Conservation (phyloP, 768 basidiomycete genomes). For the Pulveroboletus sp. region DNA sequence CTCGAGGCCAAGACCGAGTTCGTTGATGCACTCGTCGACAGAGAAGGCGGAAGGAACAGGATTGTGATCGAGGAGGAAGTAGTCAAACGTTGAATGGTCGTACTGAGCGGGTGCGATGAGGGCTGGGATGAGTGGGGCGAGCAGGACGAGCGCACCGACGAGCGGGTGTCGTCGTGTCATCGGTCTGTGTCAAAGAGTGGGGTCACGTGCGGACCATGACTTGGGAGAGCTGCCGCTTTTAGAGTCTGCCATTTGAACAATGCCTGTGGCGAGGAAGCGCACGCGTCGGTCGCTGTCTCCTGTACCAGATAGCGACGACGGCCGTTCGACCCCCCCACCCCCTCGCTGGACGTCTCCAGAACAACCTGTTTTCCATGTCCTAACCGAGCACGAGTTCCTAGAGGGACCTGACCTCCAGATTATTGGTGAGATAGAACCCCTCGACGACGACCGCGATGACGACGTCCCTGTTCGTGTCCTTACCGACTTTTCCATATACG, state of each 20-base stretch:
- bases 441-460: conserved; percentile 25
- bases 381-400: conserved; percentile 30
- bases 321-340: conserved; percentile 6
- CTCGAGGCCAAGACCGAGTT: conserved; percentile 76
- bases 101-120: conserved; percentile 31
- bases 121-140: conserved; percentile 4
- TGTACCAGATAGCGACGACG: conserved; percentile 15
- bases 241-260: conserved; percentile 10
- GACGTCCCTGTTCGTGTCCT: conserved; percentile 55
- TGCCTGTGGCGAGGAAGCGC: conserved; percentile 23
- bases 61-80: conserved; percentile 75
- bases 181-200: neutral
- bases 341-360: conserved; percentile 6
- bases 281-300: conserved; percentile 20
- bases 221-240: neutral
- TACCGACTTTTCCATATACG: conserved; percentile 50
- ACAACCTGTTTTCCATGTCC: conserved; percentile 9
- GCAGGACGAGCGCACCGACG: conserved; percentile 5
- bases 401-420: conserved; percentile 42
- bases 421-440: conserved; percentile 36
- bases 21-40: conserved; percentile 52
- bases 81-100: conserved; percentile 62
- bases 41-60: conserved; percentile 48
- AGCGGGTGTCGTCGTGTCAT: conserved; percentile 15
- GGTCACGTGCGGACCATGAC: conserved; percentile 10